Percentiles rank a stretch among this genome's conserved stretches.
phyloP scores from a whole-genome alignment of 768 basidiomycete genomes.

The Pulveroboletus ravenelii region DNA sequence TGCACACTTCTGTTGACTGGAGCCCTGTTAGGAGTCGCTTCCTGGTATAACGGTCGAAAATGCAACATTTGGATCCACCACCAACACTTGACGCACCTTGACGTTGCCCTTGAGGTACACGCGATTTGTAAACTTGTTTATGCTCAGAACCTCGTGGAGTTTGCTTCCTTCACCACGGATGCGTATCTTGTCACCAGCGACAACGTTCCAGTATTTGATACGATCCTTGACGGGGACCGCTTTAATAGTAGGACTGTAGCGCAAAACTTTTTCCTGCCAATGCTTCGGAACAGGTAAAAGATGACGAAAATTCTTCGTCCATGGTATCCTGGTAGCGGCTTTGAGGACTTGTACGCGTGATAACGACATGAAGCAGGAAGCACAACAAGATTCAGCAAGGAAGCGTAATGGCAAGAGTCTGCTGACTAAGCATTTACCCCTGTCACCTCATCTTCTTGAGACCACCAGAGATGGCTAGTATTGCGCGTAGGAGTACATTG shows the following conservation, averaged over 20 bases:
- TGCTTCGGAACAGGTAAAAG: constrained; percentile 56
- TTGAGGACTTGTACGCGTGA: constrained; percentile 36
- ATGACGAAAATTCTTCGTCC: constrained; percentile 66
- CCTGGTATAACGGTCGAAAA: constrained; percentile 13
- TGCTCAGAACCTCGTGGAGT: constrained; percentile 65
- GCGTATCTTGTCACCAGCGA: constrained; percentile 77
- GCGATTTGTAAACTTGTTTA: constrained; percentile 69
- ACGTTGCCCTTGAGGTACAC: constrained; percentile 49
- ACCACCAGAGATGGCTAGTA: not conserved
- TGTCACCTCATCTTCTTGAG: not conserved
- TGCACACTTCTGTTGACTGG: constrained; percentile 43
- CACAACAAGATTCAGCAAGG: not conserved
- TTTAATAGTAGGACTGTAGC: constrained; percentile 43
- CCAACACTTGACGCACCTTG: constrained; percentile 22
- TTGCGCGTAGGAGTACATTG: constrained; percentile 1
- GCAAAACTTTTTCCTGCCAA: constrained; percentile 43
- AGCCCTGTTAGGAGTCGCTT: constrained; percentile 19
- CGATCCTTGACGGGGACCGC: constrained; percentile 60
- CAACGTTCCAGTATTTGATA: constrained; percentile 84
- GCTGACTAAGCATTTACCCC: constrained; percentile 21
- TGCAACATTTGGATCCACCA: not conserved
- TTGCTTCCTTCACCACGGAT: constrained; percentile 59
- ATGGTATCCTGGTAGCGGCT: constrained; percentile 49
- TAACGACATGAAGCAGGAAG: constrained; percentile 23
- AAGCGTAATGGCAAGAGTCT: not conserved